Base-by-base conservation (phyloP, 768 basidiomycete genomes). In the Boletus sp. region DNA sequence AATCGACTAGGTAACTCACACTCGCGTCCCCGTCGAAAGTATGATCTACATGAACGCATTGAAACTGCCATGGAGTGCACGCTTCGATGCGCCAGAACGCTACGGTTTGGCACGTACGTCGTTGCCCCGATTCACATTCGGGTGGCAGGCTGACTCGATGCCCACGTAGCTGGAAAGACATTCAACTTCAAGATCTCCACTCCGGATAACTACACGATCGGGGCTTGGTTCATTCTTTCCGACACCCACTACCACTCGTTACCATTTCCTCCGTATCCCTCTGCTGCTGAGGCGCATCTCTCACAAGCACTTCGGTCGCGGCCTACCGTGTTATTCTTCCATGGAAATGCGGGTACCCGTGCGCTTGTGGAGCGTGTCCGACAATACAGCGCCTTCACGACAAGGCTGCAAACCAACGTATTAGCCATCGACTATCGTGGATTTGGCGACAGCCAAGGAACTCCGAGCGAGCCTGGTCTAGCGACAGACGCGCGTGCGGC, bases 361-460 rank as follows among this genome's bases (percentile, higher is more conserved):
- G 90, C 90, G 0, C 77, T 82, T 8, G 59, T 74, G 1, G 80
- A 77, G 40, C 88, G 95, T 11, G 77, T 94, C n/a, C 79, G 78
- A 17, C 79, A 85, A 39, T 92, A 92, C 67, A 73, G 78, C 17
- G 78, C 81, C 0, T 86, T 87, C 65, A 79, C 89, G 0, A 80
- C 85, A 3, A 81, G 87, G 1, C 74, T 92, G 7, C 75, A 77
- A 17, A 82, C 82, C 18, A 95, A 95, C 69, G 86, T 97, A 14
- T 75, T 98, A 28, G 85, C 84, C 1, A 84, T 92, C 36, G 96
- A 98, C 73, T 98, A 98, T 69, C 84, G 95, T 48, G 95, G 95
- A 2, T 98, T 89, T 64, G 96, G 78, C 2, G 94, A 98, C 66
- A 95, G 92, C 54, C 80, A 82, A 1, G 92, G 93, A 1, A 71